phyloP scores from a whole-genome alignment of 352 stramenopile species.

The Pythium sukuiense region DNA sequence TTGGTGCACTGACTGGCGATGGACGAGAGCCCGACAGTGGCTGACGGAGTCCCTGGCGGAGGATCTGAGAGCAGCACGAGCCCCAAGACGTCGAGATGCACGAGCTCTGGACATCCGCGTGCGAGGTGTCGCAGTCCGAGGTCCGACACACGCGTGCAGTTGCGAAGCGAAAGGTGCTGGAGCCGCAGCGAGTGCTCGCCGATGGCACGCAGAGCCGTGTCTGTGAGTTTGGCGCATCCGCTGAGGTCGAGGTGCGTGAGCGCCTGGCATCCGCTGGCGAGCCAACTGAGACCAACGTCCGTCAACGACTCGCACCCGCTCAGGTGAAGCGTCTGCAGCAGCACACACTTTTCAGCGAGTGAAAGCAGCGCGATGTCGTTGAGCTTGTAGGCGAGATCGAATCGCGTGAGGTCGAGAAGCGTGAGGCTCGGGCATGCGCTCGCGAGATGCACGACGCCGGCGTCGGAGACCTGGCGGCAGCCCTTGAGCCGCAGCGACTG shows the following conservation, averaged over 20 bases:
- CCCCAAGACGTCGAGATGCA: constrained; percentile 40
- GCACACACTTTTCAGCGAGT: constrained; percentile 56
- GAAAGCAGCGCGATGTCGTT: constrained; percentile 90
- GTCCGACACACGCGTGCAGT: constrained; percentile 56
- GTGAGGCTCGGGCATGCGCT: constrained; percentile 55
- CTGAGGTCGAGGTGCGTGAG: constrained; percentile 84
- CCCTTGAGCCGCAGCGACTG: constrained; percentile 67
- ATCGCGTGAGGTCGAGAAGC: constrained; percentile 81
- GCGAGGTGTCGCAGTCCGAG: constrained; percentile 52
- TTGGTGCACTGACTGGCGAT: constrained; percentile 35
- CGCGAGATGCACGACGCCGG: constrained; percentile 80
- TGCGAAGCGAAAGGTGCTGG: constrained; percentile 38
- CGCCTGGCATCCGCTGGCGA: constrained; percentile 78
- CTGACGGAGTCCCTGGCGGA: neutral
- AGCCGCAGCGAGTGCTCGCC: constrained; percentile 77
- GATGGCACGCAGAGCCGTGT: constrained; percentile 82
- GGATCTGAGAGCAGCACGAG: constrained; percentile 44
- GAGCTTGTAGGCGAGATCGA: constrained; percentile 90
- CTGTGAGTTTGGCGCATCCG: constrained; percentile 87
- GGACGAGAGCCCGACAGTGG: constrained; percentile 27
- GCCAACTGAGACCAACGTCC: constrained; percentile 91
- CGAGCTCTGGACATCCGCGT: constrained; percentile 45
- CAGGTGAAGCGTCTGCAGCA: constrained; percentile 58
- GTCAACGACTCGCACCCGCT: constrained; percentile 90
- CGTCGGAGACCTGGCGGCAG: constrained; percentile 88